These are phyloP conservation scores for Nevesoporus exiguus DNA, from an alignment of 768 basidiomycete genomes.

Conservation along the genomic window DNA sequence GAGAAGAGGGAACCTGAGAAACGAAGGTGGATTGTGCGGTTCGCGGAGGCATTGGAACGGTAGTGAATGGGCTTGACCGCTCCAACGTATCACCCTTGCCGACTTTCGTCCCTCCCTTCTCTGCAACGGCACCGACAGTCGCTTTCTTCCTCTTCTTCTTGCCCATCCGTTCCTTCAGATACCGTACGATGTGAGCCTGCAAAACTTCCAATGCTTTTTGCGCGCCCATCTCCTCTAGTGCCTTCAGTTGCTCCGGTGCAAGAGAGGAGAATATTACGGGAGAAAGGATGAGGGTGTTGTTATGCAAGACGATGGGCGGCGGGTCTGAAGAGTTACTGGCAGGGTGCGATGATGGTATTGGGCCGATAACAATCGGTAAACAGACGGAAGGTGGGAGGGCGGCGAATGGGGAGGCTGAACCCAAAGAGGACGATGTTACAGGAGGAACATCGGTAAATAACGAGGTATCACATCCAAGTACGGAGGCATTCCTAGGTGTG, in stretches of 20 bases:
- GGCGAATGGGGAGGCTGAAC: conserved; percentile 23
- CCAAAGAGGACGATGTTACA: conserved; percentile 2
- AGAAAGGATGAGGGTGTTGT: conserved; percentile 79
- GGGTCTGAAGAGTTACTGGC: conserved; percentile 42
- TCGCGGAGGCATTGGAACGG: conserved; percentile 36
- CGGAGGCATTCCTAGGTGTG: conserved; percentile 19
- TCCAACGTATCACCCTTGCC: conserved; percentile 34
- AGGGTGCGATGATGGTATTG: conserved; percentile 63
- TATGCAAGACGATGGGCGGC: conserved; percentile 74
- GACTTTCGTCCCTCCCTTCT: conserved; percentile 41
- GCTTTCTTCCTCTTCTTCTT: conserved; percentile 39
- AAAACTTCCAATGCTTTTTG: conserved; percentile 77
- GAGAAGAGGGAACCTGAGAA: not conserved
- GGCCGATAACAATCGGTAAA: conserved; percentile 74
- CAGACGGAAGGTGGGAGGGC: conserved; percentile 45
- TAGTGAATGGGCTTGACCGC: conserved; percentile 43
- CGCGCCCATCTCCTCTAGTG: conserved; percentile 77
- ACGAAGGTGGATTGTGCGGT: conserved; percentile 8
- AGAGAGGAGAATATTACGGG: conserved; percentile 82
- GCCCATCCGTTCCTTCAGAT: conserved; percentile 68
- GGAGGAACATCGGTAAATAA: conserved; percentile 19
- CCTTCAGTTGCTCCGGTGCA: conserved; percentile 65
- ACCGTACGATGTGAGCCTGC: conserved; percentile 81
- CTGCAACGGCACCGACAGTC: conserved; percentile 31
- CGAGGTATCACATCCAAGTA: conserved; percentile 7